Evolutionary conservation across 2,329 filamentous ascomycete species (phyloP), one percentile per base, ranked within the genome.

Genomic region (Daldinia eschscholtzii): DNA sequence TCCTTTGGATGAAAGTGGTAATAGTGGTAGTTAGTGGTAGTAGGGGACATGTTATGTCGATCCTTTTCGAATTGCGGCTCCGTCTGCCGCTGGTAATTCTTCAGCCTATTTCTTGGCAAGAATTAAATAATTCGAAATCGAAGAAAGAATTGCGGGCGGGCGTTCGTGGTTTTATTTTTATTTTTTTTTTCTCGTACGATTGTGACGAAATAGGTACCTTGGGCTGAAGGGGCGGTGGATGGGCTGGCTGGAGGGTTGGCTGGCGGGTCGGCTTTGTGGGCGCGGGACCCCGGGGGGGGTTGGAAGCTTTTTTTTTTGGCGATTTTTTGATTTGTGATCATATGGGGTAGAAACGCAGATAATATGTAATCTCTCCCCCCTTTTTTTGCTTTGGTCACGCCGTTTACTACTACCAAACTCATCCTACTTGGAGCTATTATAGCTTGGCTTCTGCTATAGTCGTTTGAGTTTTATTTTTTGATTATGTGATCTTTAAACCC

Each of bases 311-410:
- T n/a, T n/a, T n/a, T n/a, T n/a, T 57, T 30, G 53, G 7, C 44
- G 65, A 69, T 61, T 71, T 70, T 71, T 71, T 71, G 70, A 70
- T 71, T 71, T 71, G 70, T 71, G 67, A 71, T 70, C 70, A 71
- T 64, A 57, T 66, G 33, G 50, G 52, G 30, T 55, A 55, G 30
- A 33, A 52, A 13, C 7, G 5, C 13, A 39, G 3, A 23, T 50
- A 37, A 52, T 42, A 52, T 52, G 46, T 52, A 52, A 52, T 52
- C 46, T 26, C 46, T 30, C 7, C 6, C 46, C 46, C 26, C 46
- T 2, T 52, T 52, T 46, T 26, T 26, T 46, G 7, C 5, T 35
- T 1, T 35, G 10, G 12, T 46, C 12, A 20, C 4, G 44, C 44
- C 4, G 44, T 13, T 13, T 6, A n/a, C 26, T 13, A 23, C 2